phyloP scores from a whole-genome alignment of 306 rosid species.

The Hylodesmum podocarpum region DNA sequence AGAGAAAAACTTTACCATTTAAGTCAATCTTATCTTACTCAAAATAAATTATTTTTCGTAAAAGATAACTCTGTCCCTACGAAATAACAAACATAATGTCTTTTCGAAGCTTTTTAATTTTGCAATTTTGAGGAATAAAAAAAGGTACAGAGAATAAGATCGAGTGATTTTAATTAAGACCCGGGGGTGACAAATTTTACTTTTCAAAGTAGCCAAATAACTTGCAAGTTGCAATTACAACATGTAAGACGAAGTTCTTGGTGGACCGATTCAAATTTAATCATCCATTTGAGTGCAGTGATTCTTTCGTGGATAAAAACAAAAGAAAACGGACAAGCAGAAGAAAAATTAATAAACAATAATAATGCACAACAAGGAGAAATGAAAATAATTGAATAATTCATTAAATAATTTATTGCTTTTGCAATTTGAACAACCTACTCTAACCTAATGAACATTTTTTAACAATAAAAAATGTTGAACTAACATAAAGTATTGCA shows the following conservation, averaged over 20 bases:
- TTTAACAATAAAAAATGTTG: neutral
- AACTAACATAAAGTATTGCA: neutral
- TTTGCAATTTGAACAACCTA: slow-evolving; percentile 25
- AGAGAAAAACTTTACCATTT: no score
- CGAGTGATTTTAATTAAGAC: neutral
- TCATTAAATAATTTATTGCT: neutral
- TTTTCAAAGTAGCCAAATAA: neutral
- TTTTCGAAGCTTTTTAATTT: neutral
- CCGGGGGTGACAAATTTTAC: neutral
- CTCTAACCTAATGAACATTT: slow-evolving; percentile 9
- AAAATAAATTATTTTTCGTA: no score
- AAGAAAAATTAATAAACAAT: neutral
- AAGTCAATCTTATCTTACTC: no score
- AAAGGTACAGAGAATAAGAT: neutral
- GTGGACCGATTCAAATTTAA: slow-evolving; percentile 15
- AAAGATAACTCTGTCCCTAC: no score
- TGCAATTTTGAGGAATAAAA: neutral
- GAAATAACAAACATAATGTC: no score
- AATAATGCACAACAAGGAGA: neutral
- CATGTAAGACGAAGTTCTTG: neutral
- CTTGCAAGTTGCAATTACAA: neutral
- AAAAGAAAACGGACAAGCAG: neutral
- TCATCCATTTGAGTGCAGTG: neutral
- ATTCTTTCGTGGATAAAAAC: neutral
- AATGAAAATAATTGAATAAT: neutral